phyloP scores from a whole-genome alignment of 192 early-diverging fungal species.

The Coemansia sp. region DNA sequence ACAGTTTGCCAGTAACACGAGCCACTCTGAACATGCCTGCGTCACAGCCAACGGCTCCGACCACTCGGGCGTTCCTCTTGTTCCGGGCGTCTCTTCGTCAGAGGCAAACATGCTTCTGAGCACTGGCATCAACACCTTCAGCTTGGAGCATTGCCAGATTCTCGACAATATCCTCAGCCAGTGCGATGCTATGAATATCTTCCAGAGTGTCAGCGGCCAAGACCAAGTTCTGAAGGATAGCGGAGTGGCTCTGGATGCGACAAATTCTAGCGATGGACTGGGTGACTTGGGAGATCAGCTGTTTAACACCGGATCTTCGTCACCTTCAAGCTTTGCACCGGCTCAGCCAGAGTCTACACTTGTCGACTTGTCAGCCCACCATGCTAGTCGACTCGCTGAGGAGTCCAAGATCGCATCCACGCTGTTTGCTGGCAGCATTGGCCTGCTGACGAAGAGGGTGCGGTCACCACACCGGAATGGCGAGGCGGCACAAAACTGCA shows the following conservation, averaged over 20 bases:
- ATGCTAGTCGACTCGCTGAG: not conserved
- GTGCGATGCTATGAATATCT: not conserved
- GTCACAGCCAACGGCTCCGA: not conserved
- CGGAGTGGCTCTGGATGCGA: not conserved
- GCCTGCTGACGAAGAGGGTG: conserved; percentile 2
- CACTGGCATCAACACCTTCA: not conserved
- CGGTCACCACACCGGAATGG: not conserved
- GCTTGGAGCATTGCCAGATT: not conserved
- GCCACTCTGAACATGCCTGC: not conserved
- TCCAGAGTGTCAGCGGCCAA: not conserved
- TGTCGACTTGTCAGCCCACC: not conserved
- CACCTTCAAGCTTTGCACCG: not conserved
- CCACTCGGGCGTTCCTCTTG: not conserved
- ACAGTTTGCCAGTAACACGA: not conserved
- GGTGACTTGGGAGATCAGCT: not conserved
- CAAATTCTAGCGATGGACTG: not conserved
- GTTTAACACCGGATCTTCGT: not conserved
- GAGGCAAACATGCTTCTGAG: not conserved
- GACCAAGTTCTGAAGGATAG: not conserved
- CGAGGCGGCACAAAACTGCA: not conserved
- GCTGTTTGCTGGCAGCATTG: not conserved
- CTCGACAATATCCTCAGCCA: not conserved
- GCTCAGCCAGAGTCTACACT: not conserved
- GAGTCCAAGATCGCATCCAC: not conserved
- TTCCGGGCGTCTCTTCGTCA: not conserved